Base-by-base conservation (phyloP, 768 basidiomycete genomes). In the Clathrus columnatus region DNA sequence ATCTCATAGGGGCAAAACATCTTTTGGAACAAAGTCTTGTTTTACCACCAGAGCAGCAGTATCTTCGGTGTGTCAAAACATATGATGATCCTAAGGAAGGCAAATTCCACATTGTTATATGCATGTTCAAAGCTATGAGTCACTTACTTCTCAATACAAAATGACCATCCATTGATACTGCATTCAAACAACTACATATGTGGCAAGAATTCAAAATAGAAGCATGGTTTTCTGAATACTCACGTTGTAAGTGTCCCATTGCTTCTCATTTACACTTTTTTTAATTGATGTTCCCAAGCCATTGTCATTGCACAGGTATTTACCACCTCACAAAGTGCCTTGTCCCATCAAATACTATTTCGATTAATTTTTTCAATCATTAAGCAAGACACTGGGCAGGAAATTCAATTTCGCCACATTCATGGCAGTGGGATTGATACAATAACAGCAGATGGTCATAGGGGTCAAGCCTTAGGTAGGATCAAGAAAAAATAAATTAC, bases 261-360 rank as follows among this genome's bases (percentile, higher is more conserved):
- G 11, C 14, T 11, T 51, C 42, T 30, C 17, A 42, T 11, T 20
- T 50, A 20, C 7, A 17, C 24, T 24, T 5, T 17, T 7, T 17
- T n/a, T 5, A 4, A 4, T 24, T 27, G 18, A 43, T 7, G 21
- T 26, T 28, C 43, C 32, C 30, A 43, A 65, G 66, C 66, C 17
- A 50, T 68, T 14, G 56, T 63, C 0, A 24, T 54, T 1, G 59
- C 59, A 1, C 56, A 50, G 14, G 64, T 63, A 6, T 69, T 70
- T 24, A 67, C 59, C 4, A 68, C 57, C 1, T 68, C 61, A 0
- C 62, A 68, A 42, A 61, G 59, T 14, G 63, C 68, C 0, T 24
- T 65, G 11, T 64, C 65, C 5, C 64, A 70, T 28, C 14, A 60
- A 2, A 61, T 63, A 11, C 49, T 68, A 0, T 65, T 68, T 47